These are phyloP conservation scores for Furcasterigmium sp. DNA, from an alignment of 2,329 filamentous ascomycete genomes.

Conservation along the genomic window DNA sequence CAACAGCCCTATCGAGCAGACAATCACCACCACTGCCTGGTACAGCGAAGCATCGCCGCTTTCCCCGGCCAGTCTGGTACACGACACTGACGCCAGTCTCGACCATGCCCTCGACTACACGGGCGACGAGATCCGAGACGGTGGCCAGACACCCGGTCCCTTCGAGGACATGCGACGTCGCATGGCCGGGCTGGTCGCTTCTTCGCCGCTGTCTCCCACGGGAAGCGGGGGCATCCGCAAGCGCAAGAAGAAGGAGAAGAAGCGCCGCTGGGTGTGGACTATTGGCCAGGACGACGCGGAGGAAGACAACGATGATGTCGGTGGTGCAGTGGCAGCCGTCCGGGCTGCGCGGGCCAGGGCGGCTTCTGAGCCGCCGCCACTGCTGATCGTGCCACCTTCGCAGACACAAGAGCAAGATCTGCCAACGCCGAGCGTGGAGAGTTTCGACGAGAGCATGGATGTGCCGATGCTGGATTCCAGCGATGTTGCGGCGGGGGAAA, in stretches of 20 bases:
- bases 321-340: conserved; percentile 35
- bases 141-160: conserved; percentile 56
- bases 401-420: conserved; percentile 19
- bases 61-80: conserved; percentile 26
- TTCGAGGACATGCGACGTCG: conserved; percentile 58
- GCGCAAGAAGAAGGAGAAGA: conserved; percentile 51
- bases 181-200: conserved; percentile 42
- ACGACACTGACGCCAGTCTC: conserved; percentile 34
- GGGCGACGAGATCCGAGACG: conserved; percentile 51
- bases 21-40: conserved; percentile 59
- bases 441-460: conserved; percentile 27
- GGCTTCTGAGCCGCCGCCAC: conserved; percentile 14
- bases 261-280: conserved; percentile 61
- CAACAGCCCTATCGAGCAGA: conserved; percentile 57
- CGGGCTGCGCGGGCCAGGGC: conserved; percentile 23
- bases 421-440: conserved; percentile 36
- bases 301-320: conserved; percentile 34
- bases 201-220: conserved; percentile 34
- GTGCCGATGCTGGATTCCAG: conserved; percentile 45
- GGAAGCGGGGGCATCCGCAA: conserved; percentile 42
- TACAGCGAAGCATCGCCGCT: conserved; percentile 55
- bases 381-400: conserved; percentile 8
- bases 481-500: conserved; percentile 30
- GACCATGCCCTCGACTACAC: conserved; percentile 47
- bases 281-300: conserved; percentile 49